Conservation (phyloP, 2,329 filamentous ascomycete genomes). For the Aspergillus proliferans region DNA sequence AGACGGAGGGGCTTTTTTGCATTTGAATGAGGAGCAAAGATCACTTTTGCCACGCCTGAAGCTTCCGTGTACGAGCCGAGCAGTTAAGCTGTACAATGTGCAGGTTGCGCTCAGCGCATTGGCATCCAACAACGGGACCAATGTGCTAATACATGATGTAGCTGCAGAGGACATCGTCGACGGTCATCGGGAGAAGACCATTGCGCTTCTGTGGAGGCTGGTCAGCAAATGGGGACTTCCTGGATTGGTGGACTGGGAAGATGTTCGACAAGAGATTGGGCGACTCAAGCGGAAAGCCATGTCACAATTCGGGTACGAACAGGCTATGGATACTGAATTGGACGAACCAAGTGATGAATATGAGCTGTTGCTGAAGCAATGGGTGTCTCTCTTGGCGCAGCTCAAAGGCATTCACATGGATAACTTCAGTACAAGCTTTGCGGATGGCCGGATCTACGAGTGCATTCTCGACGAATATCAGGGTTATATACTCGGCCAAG, state of each 20-base stretch:
- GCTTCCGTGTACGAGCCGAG: slow-evolving; percentile 49
- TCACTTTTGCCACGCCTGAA: slow-evolving; percentile 54
- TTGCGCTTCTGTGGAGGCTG: slow-evolving; percentile 55
- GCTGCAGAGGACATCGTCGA: slow-evolving; percentile 56
- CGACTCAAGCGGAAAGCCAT: slow-evolving; percentile 33
- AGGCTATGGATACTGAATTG: slow-evolving; percentile 14
- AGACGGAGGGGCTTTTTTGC: slow-evolving; percentile 31
- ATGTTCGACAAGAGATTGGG: slow-evolving; percentile 47
- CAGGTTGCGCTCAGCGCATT: slow-evolving; percentile 53
- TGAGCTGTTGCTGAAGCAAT: slow-evolving; percentile 46
- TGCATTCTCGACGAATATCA: slow-evolving; percentile 55
- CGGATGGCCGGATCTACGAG: slow-evolving; percentile 48
- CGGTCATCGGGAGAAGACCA: slow-evolving; percentile 59
- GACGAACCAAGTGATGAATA: slow-evolving; percentile 22
- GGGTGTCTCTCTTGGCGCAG: slow-evolving; percentile 49
- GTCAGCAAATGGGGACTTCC: slow-evolving; percentile 52
- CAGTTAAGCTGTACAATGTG: slow-evolving; percentile 55
- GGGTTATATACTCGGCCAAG: slow-evolving; percentile 28
- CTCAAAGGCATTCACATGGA: slow-evolving; percentile 41
- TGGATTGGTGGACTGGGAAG: slow-evolving; percentile 50
- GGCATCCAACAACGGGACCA: slow-evolving; percentile 36
- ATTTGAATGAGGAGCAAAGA: slow-evolving; percentile 30
- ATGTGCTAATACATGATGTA: slow-evolving; percentile 38
- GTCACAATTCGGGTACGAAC: slow-evolving; percentile 10
- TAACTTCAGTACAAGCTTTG: slow-evolving; percentile 55